Conservation (phyloP, 805 yeast species). For the Schwanniomyces occidentalis region DNA sequence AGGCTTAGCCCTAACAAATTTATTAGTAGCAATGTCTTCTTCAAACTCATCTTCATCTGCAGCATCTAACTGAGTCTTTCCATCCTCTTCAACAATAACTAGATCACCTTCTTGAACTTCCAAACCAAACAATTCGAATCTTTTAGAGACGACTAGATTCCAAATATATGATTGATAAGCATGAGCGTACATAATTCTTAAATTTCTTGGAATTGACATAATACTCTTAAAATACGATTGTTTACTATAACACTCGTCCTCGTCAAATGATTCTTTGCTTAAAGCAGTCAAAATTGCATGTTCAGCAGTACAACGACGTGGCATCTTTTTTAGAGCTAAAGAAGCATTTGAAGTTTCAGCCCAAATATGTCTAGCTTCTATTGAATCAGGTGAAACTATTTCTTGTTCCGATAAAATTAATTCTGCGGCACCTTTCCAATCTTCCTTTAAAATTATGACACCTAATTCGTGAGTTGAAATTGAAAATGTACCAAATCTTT, state of each 20-base stretch:
- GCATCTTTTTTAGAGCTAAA: constrained; percentile 73
- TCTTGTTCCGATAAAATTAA: constrained; percentile 84
- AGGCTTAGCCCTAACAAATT: constrained; percentile 65
- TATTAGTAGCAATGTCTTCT: constrained; percentile 67
- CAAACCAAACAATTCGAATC: constrained; percentile 71
- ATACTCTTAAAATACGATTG: constrained; percentile 75
- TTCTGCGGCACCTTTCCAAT: constrained; percentile 81
- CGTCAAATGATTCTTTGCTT: constrained; percentile 49
- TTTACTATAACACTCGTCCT: constrained; percentile 43
- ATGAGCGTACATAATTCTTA: constrained; percentile 93
- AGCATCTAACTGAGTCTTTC: constrained; percentile 4
- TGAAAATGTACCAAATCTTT: constrained; percentile 94
- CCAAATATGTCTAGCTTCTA: constrained; percentile 84
- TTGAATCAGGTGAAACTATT: constrained; percentile 76
- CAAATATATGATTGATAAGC: constrained; percentile 96
- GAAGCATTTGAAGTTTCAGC: constrained; percentile 65
- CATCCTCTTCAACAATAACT: constrained; percentile 42
- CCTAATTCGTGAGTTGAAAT: constrained; percentile 90
- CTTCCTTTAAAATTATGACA: constrained; percentile 60
- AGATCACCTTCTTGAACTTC: constrained; percentile 79
- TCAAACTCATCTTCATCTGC: constrained; percentile 47
- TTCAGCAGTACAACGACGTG: constrained; percentile 87
- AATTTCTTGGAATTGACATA: constrained; percentile 86
- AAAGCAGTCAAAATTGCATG: constrained; percentile 64
- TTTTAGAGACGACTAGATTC: constrained; percentile 81